Base-by-base conservation (phyloP, 2,329 filamentous ascomycete genomes). In the Arthroderma sp. region DNA sequence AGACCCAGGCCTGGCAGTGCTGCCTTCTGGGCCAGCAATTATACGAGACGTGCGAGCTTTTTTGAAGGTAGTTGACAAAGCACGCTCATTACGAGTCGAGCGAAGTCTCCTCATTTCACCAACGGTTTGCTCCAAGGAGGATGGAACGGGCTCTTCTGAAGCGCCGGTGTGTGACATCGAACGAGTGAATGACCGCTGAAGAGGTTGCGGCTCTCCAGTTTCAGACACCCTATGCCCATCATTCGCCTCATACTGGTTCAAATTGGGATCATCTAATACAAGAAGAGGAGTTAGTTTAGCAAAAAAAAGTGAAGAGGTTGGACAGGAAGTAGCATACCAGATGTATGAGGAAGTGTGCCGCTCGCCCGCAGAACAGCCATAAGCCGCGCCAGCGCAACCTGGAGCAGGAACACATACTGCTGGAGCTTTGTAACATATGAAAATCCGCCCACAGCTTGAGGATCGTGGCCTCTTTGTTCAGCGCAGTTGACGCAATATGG, bases 11-110 rank as follows among this genome's bases (percentile, higher is more conserved):
- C 82, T 77, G 10, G 74, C 75, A 53, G 69, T 74, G 42, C 71
- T 69, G 33, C 80, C 82, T 55, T 86, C 80, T 1, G 86, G 83
- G 0, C 85, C 86, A 60, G 95, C 88, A 62, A 98, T 88, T 47
- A 98, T 88, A 44, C 86, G 78, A 6, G 91, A 96, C 28, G 86
- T 86, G 53, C 91, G 77, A 40, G 89, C 86, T 56, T 88, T 91
- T 60, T 85, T 84, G 61, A 89, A 87, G 42, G 87, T 95, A 22
- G 86, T 93, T 32, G 89, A 96, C 37, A 98, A 69, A 56, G 94
- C 86, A 58, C 93, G 89, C 58, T 98, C 89, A 59, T 96, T 82
- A 29, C 91, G 81, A 22, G 89, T 96, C 50, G 91, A 96, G 52
- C 89, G 80, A 48, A 98, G 68, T 50, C 91, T 78, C 56, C 87